These are phyloP conservation scores for Hemileccinum rubropunctum DNA, from an alignment of 768 basidiomycete genomes.

Conservation along the genomic window DNA sequence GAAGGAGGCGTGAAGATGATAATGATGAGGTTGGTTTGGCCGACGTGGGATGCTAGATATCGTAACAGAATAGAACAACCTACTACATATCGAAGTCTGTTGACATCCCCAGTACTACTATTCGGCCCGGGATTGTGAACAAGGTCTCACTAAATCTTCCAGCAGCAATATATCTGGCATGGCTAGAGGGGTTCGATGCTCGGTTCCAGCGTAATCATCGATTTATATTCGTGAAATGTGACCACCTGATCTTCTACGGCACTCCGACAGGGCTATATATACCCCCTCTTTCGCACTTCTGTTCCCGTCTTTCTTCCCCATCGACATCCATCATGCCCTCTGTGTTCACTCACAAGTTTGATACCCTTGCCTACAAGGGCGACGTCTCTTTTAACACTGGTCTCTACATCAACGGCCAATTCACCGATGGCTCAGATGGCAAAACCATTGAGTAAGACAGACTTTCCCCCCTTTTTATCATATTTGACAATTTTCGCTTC, in stretches of 20 bases:
- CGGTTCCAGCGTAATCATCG: no score
- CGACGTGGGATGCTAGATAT: no score
- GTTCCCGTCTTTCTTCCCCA: neutral
- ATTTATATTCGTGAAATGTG: neutral
- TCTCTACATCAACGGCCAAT: conserved; percentile 71
- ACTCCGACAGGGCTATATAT: conserved; percentile 14
- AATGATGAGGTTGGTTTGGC: no score
- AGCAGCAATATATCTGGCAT: no score
- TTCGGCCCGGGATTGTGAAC: no score
- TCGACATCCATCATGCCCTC: conserved; percentile 35
- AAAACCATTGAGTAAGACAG: conserved; percentile 69
- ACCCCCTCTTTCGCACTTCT: neutral
- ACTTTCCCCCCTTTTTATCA: neutral
- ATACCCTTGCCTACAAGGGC: conserved; percentile 58
- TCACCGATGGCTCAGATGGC: conserved; percentile 50
- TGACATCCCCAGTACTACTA: no score
- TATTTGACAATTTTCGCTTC: neutral
- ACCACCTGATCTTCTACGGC: neutral
- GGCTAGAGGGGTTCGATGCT: no score
- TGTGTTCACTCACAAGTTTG: conserved; percentile 48
- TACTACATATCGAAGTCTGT: no score
- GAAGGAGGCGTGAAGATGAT: no score
- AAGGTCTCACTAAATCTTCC: no score
- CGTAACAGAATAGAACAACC: no score
- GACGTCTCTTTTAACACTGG: conserved; percentile 56